These are phyloP conservation scores for Xylariaceae sp. DNA, from an alignment of 2,329 filamentous ascomycete species.

Conservation along the genomic window DNA sequence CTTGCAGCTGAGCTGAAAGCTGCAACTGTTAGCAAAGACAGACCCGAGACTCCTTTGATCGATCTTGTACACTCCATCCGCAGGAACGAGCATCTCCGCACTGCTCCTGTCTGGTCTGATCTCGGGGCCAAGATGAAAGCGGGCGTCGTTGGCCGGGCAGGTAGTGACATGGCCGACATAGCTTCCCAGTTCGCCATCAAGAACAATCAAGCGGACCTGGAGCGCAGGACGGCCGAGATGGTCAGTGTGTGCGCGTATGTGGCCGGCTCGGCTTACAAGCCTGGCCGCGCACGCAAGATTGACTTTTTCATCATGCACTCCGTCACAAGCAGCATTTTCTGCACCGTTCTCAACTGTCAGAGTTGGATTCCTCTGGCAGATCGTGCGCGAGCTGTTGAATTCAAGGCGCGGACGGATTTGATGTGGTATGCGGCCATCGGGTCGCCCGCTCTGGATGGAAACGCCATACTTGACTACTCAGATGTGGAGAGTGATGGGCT, in stretches of 20 bases:
- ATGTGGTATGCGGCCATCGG: slow-evolving; percentile 58
- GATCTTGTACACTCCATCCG: slow-evolving; percentile 22
- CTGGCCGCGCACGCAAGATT: slow-evolving; percentile 53
- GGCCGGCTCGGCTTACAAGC: slow-evolving; percentile 44
- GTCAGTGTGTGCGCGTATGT: slow-evolving; percentile 21
- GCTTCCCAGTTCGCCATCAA: slow-evolving; percentile 46
- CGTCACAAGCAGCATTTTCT: slow-evolving; percentile 32
- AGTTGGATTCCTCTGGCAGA: slow-evolving; percentile 31
- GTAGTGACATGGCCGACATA: slow-evolving; percentile 51
- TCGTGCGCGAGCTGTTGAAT: slow-evolving; percentile 59
- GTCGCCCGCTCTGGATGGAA: slow-evolving; percentile 35
- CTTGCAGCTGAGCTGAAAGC: slow-evolving; percentile 10
- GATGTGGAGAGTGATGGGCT: slow-evolving; percentile 11
- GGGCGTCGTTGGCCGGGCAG: slow-evolving; percentile 55
- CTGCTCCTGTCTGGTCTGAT: slow-evolving; percentile 37
- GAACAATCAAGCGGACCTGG: slow-evolving; percentile 41
- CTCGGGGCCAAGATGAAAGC: slow-evolving; percentile 50
- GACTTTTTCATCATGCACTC: slow-evolving; percentile 57
- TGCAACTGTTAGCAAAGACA: too few species aligned
- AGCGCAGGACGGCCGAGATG: slow-evolving; percentile 26
- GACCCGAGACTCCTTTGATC: slow-evolving; percentile 11
- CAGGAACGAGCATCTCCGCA: slow-evolving; percentile 46
- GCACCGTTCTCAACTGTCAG: slow-evolving; percentile 27
- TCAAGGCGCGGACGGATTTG: slow-evolving; percentile 61
- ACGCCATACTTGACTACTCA: slow-evolving; percentile 19